A percentile compares a stretch with the other conserved stretches of the same genome.
Conservation (phyloP, 352 stramenopile species). For the Phytopythium ostracodes region DNA sequence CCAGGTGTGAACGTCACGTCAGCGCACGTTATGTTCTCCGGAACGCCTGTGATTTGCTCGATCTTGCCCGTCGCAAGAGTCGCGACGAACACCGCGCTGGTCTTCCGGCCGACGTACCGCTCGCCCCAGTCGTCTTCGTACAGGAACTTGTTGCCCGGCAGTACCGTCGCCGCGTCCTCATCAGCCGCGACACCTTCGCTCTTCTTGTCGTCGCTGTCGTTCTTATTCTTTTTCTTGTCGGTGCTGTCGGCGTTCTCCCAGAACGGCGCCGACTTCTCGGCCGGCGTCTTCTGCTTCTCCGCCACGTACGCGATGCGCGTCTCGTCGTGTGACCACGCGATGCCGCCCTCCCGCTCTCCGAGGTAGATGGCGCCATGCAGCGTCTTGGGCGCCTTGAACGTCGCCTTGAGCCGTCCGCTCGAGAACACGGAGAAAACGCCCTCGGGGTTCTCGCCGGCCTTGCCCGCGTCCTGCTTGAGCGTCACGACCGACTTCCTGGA, state of each 20-base stretch:
- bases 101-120: conserved; percentile 78
- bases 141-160: conserved; percentile 59
- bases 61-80: conserved; percentile 60
- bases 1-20: conserved; percentile 62
- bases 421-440: conserved; percentile 57
- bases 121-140: conserved; percentile 82
- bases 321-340: conserved; percentile 77
- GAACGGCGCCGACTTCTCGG: conserved; percentile 26
- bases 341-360: conserved; percentile 62
- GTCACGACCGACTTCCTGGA: conserved; percentile 47
- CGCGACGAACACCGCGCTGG: conserved; percentile 59
- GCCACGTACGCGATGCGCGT: conserved; percentile 68
- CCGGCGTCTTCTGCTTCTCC: conserved; percentile 43
- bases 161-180: conserved; percentile 1
- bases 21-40: conserved; percentile 51
- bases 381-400: conserved; percentile 66
- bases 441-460: conserved; percentile 26
- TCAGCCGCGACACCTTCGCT: conserved; percentile 4
- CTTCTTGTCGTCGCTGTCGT: conserved; percentile 2
- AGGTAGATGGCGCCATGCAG: conserved; percentile 68
- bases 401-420: conserved; percentile 28
- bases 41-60: conserved; percentile 52
- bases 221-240: conserved; percentile 10
- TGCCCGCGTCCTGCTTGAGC: conserved; percentile 50
- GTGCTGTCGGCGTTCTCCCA: conserved; percentile 54